phyloP scores from a whole-genome alignment of 202 grass and related monocot species.

The Musa balbisiana region DNA sequence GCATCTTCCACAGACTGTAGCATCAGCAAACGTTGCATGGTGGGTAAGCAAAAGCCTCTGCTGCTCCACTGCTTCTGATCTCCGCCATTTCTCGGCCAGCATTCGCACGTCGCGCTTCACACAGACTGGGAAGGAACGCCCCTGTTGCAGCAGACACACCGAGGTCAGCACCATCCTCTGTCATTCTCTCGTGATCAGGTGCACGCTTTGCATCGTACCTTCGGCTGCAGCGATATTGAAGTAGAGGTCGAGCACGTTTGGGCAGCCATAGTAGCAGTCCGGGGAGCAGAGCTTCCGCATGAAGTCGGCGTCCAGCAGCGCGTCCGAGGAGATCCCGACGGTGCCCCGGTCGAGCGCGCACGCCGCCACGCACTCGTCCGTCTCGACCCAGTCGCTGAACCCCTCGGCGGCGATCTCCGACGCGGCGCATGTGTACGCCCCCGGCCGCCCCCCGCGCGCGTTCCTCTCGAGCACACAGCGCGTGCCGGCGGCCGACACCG shows the following conservation, averaged over 20 bases:
- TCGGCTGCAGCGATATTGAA: conserved; percentile 6
- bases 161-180: no score
- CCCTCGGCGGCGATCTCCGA: not conserved
- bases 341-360: conserved; percentile 6
- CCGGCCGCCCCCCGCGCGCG: no score
- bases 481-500: no score
- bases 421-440: not conserved
- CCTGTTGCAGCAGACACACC: not conserved
- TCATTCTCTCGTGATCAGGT: not conserved
- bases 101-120: conserved; percentile 34
- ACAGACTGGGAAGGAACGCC: conserved; percentile 33
- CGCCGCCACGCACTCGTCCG: not conserved
- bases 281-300: conserved; percentile 7
- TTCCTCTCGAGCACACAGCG: no score
- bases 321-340: conserved; percentile 14
- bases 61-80: conserved; percentile 31
- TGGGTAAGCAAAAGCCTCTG: no score
- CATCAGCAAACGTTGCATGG: no score
- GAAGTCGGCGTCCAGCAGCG: not conserved
- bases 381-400: conserved; percentile 11
- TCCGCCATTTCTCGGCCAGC: conserved; percentile 38
- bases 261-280: not conserved
- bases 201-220: not conserved
- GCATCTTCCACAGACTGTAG: no score
- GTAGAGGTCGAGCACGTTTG: conserved; percentile 5